Conservation (phyloP, 2,329 filamentous ascomycete genomes). For the Pezicula carpinea region DNA sequence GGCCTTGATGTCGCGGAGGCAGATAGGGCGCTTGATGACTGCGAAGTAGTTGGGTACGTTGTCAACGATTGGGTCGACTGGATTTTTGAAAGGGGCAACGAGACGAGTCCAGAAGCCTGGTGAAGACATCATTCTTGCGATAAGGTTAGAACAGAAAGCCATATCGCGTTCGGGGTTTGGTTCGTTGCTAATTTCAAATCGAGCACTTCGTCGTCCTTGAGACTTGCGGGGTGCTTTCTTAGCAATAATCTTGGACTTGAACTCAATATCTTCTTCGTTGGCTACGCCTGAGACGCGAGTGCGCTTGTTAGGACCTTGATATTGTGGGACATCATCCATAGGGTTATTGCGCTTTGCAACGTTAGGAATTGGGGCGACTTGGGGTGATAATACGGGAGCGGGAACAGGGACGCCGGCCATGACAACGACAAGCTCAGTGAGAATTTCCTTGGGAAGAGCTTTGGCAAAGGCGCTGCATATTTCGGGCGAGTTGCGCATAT, state of each 20-base stretch:
- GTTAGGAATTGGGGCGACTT: conserved; percentile 36
- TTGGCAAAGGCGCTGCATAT: conserved; percentile 53
- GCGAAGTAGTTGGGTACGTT: conserved; percentile 58
- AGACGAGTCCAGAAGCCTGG: conserved; percentile 65
- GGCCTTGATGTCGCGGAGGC: conserved; percentile 53
- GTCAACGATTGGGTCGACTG: conserved; percentile 52
- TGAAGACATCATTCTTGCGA: conserved; percentile 56
- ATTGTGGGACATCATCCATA: background rate
- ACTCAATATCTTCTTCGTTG: conserved; percentile 16
- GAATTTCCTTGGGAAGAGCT: conserved; percentile 56
- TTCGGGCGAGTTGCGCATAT: conserved; percentile 51
- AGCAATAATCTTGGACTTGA: conserved; percentile 11
- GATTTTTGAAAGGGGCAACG: conserved; percentile 56
- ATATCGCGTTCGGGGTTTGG: conserved; percentile 39
- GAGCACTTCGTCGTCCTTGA: conserved; percentile 5
- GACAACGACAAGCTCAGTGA: conserved; percentile 57
- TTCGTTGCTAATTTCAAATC: background rate
- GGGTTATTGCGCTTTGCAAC: conserved; percentile 26
- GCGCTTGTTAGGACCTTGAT: conserved; percentile 17
- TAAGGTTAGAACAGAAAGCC: conserved; percentile 52
- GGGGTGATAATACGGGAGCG: conserved; percentile 10
- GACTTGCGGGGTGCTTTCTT: conserved; percentile 21
- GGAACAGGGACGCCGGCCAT: conserved; percentile 48
- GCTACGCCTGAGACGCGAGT: conserved; percentile 17
- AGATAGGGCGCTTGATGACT: conserved; percentile 58